phyloP scores from a whole-genome alignment of 305 asterid genomes.

The Coffea humblotiana region DNA sequence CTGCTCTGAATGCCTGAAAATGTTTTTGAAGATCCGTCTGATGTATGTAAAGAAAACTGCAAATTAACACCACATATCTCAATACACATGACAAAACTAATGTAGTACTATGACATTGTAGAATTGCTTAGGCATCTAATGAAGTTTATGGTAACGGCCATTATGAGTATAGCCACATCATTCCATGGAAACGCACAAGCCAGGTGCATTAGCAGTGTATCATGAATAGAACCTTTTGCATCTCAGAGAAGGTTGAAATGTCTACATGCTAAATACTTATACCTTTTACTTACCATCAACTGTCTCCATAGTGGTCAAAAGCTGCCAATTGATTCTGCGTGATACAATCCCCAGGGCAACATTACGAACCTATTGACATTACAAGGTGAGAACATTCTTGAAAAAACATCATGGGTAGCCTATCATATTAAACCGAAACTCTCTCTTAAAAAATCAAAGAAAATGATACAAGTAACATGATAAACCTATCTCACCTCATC shows the following conservation, averaged over 20 bases:
- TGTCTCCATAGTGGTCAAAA: conserved; percentile 78
- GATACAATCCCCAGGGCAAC: conserved; percentile 93
- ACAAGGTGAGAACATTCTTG: background rate
- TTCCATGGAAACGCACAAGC: background rate
- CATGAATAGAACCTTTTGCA: background rate
- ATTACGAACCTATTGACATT: conserved; percentile 68
- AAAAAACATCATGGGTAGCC: background rate
- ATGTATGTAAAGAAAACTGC: conserved; percentile 86
- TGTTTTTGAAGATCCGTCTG: conserved; percentile 81
- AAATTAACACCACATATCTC: conserved; percentile 15
- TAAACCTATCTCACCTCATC: conserved; percentile 66
- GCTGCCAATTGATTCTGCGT: conserved; percentile 89
- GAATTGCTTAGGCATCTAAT: background rate
- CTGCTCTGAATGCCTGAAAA: conserved; percentile 78
- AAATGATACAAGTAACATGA: conserved; percentile 8
- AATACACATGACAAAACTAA: conserved; percentile 7
- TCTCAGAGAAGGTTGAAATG: background rate
- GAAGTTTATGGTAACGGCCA: background rate
- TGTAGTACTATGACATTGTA: background rate
- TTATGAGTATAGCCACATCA: background rate
- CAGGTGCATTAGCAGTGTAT: background rate
- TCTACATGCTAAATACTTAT: conserved; percentile 3
- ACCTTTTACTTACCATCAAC: conserved; percentile 61
- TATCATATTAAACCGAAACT: background rate
- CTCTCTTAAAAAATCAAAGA: background rate